Conservation (phyloP, 257 asterid genomes). For the Rauvolfia tetraphylla region DNA sequence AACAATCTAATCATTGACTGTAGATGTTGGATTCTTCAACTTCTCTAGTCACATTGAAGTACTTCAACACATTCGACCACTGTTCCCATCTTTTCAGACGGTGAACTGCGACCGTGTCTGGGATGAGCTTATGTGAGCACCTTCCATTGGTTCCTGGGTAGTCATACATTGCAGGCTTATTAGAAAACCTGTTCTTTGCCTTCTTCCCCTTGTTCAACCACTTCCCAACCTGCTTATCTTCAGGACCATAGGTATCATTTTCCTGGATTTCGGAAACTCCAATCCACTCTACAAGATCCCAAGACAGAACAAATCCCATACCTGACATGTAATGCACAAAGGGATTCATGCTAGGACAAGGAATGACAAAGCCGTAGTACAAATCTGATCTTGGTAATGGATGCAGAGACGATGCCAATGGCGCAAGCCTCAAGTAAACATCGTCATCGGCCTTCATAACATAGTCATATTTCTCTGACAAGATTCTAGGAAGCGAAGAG, state of each 20-base stretch:
- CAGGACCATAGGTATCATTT: constrained; percentile 55
- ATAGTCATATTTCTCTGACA: constrained; percentile 46
- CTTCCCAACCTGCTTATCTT: constrained; percentile 68
- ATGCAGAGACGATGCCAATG: constrained; percentile 45
- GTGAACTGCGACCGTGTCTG: constrained; percentile 67
- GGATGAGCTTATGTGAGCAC: constrained; percentile 70
- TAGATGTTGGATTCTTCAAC: constrained; percentile 29
- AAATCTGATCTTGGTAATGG: constrained; percentile 51
- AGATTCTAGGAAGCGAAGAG: constrained; percentile 56
- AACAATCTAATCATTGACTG: constrained; percentile 21
- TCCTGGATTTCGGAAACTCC: constrained; percentile 34
- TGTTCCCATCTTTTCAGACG: constrained; percentile 71
- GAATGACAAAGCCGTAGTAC: constrained; percentile 74
- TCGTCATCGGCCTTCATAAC: constrained; percentile 89
- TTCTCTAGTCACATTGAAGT: constrained; percentile 62
- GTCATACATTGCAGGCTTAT: constrained; percentile 74
- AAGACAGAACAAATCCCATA: constrained; percentile 71
- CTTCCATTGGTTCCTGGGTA: constrained; percentile 78
- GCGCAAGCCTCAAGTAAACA: constrained; percentile 52
- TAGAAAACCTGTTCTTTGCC: constrained; percentile 60
- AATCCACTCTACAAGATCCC: constrained; percentile 85
- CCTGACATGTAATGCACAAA: constrained; percentile 78
- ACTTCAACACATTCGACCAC: constrained; percentile 54
- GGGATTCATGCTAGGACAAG: constrained; percentile 72
- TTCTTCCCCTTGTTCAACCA: constrained; percentile 60